Conservation (phyloP, 768 basidiomycete genomes). For the Rubroboletus pulcherrimus region DNA sequence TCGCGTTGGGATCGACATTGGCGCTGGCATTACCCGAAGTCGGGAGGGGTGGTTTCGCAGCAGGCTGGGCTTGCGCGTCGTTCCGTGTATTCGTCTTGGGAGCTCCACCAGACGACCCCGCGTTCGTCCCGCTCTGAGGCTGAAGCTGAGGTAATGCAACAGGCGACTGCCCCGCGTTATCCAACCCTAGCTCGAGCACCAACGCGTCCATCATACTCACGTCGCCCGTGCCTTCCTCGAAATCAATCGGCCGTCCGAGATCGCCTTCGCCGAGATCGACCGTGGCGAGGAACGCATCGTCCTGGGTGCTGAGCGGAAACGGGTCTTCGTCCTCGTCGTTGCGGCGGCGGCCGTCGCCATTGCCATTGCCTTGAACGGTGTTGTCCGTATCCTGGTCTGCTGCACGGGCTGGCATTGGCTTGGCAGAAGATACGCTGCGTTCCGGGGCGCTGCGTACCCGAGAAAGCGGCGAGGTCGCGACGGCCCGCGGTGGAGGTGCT, state of each 20-base stretch:
- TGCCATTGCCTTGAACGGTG: constrained; percentile 4
- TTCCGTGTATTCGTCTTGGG: not conserved
- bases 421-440: constrained; percentile 9
- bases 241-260: constrained; percentile 36
- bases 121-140: constrained; percentile 5
- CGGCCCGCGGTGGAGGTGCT: constrained; percentile 1
- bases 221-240: constrained; percentile 33
- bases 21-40: not conserved
- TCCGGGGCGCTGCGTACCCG: constrained; percentile 8
- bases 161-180: not conserved
- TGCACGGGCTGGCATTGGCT: not conserved
- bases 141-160: not conserved
- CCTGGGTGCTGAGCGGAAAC: constrained; percentile 58
- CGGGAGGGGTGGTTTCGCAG: not conserved
- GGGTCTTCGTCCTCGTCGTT: constrained; percentile 27
- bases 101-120: not conserved
- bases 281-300: constrained; percentile 60
- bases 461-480: constrained; percentile 13
- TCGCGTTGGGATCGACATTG: not conserved
- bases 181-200: not conserved
- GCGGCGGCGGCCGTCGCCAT: constrained; percentile 24
- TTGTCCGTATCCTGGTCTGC: not conserved
- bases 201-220: constrained; percentile 10
- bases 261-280: constrained; percentile 51
- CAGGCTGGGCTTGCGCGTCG: not conserved